Conservation (phyloP, 2,329 filamentous ascomycete species). For the Exophiala sp. region DNA sequence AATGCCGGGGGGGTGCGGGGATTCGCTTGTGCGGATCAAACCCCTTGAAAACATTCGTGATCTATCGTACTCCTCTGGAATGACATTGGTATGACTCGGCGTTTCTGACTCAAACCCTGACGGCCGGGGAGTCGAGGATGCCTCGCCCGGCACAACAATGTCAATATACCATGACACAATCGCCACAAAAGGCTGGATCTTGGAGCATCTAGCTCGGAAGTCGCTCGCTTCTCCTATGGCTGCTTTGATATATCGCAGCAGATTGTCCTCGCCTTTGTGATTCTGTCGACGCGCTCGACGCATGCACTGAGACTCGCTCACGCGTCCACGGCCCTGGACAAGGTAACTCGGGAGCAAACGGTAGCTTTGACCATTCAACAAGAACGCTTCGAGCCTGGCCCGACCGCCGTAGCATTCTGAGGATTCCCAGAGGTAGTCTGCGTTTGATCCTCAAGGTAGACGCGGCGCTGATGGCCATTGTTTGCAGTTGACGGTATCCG, state of each 20-base stretch:
- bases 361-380: too few species aligned
- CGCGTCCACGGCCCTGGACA: too few species aligned
- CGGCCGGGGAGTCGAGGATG: not conserved
- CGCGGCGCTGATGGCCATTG: not conserved
- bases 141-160: not conserved
- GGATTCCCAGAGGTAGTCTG: too few species aligned
- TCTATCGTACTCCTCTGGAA: not conserved
- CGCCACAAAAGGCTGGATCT: too few species aligned
- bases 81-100: not conserved
- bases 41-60: not conserved
- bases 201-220: not conserved
- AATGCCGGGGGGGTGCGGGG: not conserved
- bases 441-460: not conserved
- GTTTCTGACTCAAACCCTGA: not conserved
- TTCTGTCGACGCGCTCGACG: too few species aligned
- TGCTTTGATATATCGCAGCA: too few species aligned
- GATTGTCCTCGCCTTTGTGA: too few species aligned
- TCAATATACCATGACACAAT: slow-evolving; percentile 1
- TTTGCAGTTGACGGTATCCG: not conserved
- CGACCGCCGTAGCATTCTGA: too few species aligned
- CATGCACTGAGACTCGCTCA: too few species aligned
- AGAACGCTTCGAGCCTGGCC: too few species aligned
- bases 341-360: too few species aligned
- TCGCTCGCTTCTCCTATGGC: too few species aligned
- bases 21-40: not conserved